A percentile compares a stretch with the other conserved stretches of the same genome.
These are phyloP conservation scores for Petunia hybrid DNA, from an alignment of 305 asterid species.

Conservation along the genomic window DNA sequence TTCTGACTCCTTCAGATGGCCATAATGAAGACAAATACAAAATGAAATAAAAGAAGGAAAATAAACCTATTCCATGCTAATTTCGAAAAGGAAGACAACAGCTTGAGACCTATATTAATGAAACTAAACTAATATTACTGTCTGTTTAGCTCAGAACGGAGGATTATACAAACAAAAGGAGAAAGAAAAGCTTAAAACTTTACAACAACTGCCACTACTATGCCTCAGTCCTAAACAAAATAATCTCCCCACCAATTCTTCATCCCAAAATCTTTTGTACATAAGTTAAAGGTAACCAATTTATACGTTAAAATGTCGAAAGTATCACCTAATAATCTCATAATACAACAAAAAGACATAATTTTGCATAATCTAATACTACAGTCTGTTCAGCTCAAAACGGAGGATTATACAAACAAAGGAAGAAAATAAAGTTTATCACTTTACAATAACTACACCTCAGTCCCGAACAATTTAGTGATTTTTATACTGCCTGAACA, in stretches of 20 bases:
- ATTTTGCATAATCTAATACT: too few species aligned
- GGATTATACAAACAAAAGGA: neutral
- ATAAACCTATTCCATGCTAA: neutral
- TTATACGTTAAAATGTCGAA: neutral
- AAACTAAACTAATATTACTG: constrained; percentile 23
- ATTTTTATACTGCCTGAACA: too few species aligned
- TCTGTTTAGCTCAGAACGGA: neutral
- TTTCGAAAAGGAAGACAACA: neutral
- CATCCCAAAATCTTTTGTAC: neutral
- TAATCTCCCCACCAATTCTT: neutral
- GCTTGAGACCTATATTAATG: neutral
- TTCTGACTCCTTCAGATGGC: neutral
- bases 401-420: too few species aligned
- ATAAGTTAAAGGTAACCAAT: neutral
- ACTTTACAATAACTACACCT: too few species aligned
- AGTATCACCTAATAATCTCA: too few species aligned
- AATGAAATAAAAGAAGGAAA: neutral
- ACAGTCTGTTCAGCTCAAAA: too few species aligned
- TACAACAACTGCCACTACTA: too few species aligned
- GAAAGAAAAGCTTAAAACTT: neutral
- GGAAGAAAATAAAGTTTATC: too few species aligned
- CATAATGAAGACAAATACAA: neutral
- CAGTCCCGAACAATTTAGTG: too few species aligned
- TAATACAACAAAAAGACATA: too few species aligned
- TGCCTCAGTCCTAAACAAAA: too few species aligned